A percentile compares a stretch with the other conserved stretches of the same genome.
Conservation (phyloP, 495 filamentous ascomycete genomes). For the Extremus antarcticus region DNA sequence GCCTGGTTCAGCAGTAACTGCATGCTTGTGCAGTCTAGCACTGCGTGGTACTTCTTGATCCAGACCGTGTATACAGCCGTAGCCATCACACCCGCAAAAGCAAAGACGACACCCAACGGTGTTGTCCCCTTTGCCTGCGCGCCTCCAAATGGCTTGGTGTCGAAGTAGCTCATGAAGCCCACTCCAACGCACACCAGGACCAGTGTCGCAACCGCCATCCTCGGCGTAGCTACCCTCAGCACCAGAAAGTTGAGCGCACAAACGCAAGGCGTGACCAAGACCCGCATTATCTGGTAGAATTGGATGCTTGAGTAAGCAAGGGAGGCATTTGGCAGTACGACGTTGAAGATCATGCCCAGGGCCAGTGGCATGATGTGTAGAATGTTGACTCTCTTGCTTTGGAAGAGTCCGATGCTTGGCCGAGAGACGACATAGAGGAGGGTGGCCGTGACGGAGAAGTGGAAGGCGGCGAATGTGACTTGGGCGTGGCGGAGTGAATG, state of each 20-base stretch:
- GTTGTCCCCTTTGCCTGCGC: slow-evolving; percentile 23
- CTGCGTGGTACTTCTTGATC: slow-evolving; percentile 16
- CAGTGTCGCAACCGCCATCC: slow-evolving; percentile 43
- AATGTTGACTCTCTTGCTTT: slow-evolving; percentile 42
- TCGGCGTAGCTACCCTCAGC: slow-evolving; percentile 49
- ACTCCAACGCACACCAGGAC: slow-evolving; percentile 58
- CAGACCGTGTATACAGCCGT: slow-evolving; percentile 12
- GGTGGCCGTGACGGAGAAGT: slow-evolving; percentile 43
- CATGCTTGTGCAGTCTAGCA: slow-evolving; percentile 27
- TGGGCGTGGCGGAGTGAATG: slow-evolving; percentile 54
- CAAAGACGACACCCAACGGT: slow-evolving; percentile 13
- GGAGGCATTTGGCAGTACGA: slow-evolving; percentile 64
- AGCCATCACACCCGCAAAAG: slow-evolving; percentile 11
- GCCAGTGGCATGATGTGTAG: slow-evolving; percentile 53
- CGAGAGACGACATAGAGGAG: slow-evolving; percentile 46
- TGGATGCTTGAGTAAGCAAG: slow-evolving; percentile 61
- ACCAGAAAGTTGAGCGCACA: slow-evolving; percentile 57
- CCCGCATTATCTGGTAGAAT: slow-evolving; percentile 64
- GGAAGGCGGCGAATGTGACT: slow-evolving; percentile 59
- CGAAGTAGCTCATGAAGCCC: slow-evolving; percentile 60
- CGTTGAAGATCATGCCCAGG: slow-evolving; percentile 58
- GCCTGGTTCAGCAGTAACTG: slow-evolving; percentile 66
- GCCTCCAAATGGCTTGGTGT: slow-evolving; percentile 44
- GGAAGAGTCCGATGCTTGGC: slow-evolving; percentile 50
- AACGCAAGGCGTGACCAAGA: slow-evolving; percentile 59